Conservation (phyloP, 495 filamentous ascomycete species). For the Neurospora sp. region DNA sequence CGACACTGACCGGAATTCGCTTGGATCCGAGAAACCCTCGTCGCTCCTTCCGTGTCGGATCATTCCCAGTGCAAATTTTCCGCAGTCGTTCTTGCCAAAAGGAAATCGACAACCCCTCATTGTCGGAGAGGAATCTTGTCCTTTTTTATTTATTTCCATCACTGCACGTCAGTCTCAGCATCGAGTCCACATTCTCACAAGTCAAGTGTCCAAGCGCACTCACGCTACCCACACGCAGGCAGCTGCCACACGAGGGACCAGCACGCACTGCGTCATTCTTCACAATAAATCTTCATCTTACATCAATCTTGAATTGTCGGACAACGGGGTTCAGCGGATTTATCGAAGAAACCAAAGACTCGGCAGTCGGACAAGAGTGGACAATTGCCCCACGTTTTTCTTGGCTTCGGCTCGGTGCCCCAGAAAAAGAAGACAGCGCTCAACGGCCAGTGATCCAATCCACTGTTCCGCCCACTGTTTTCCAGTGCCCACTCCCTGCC, state of each 20-base stretch:
- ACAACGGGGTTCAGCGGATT: background rate
- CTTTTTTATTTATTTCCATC: background rate
- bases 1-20: background rate
- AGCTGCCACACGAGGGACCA: background rate
- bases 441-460: background rate
- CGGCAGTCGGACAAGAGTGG: background rate
- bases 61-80: background rate
- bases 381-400: background rate
- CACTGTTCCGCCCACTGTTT: background rate
- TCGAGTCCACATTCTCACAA: too few species aligned
- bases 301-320: background rate
- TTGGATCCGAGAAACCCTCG: background rate
- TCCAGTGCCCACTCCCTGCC: background rate
- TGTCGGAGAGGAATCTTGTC: background rate
- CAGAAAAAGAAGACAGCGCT: background rate
- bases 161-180: background rate
- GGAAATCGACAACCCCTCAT: background rate
- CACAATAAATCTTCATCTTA: background rate
- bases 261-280: background rate
- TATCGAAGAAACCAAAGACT: too few species aligned
- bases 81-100: background rate
- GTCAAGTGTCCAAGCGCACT: background rate
- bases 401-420: background rate
- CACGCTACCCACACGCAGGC: background rate
- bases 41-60: background rate